Evolutionary conservation across 441 rosid genomes (phyloP), one percentile per base, ranked within the genome.

Genomic region (Arabidopsis lyrata): DNA sequence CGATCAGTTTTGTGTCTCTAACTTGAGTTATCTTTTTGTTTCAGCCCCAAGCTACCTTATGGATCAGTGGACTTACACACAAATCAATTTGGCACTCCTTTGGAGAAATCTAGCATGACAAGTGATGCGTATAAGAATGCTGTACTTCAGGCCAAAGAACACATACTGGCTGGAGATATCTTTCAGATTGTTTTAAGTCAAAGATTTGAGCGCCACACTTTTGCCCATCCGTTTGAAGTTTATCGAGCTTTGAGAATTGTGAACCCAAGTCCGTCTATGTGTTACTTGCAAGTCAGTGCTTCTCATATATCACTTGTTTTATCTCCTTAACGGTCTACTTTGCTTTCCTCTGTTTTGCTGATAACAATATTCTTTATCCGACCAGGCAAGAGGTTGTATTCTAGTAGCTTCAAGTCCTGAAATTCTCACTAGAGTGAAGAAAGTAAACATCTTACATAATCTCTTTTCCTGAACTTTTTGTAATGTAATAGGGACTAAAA

Each of bases 201-300:
- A 67, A 83, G 93, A 36, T 90, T 90, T 73, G 95, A 92, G 73
- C 88, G 74, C 86, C 77, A 89, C 73, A 92, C 96, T n/a, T 92
- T 87, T 81, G 95, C 95, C 14, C 90, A 88, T 66, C 96, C 95
- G 2, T 90, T 90, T 78, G 95, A 89, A 83, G 83, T 90, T 22
- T 90, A 90, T 68, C 77, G 96, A 55, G 92, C 96, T 44, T 66
- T 92, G 73, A 81, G 96, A 81, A 79, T 88, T 39, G 95, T 88
- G 68, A 92, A 90, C 78, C 96, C 96, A 8, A 90, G 98, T 72
- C 96, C 93, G 15, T 92, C 88, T 16, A 90, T 90, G 98, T 68
- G 84, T 66, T 90, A 87, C 76, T 72, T 88, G 80, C 95, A 90
- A 70, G 96, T 89, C 38, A 50, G 85, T 70, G 34, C 24, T 16